Base-by-base conservation (phyloP, 306 rosid genomes). In the Glycine soja region DNA sequence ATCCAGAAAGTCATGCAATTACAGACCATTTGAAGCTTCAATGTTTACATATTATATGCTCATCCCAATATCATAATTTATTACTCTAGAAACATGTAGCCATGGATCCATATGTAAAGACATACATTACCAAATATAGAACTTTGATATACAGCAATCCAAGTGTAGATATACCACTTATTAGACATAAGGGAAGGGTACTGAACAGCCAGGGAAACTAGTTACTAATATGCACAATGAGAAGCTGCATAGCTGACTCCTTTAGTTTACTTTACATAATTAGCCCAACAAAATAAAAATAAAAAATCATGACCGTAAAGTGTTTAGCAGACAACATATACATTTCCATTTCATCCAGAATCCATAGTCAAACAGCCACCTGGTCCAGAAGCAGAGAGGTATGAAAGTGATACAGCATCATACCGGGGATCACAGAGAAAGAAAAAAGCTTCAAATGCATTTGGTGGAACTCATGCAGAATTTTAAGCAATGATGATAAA, bases 301-400 rank as follows among this genome's bases (percentile, higher is more conserved):
- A 4, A 36, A 36, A 3, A 16, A 5, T 42, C 13, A 40, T 4
- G 8, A 16, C 36, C 16, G 9, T 45, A 9, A 4, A 15, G 73
- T 38, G 9, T 19, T 64, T 36, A 45, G 38, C 43, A 38, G 43
- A 38, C 43, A 70, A 67, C 36, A 24, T 24, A 16, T 30, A 24
- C 8, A 70, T 30, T 59, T 42, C 9, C 45, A 70, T 19, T 62
- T 52, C 30, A 76, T 36, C 54, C 81, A 71, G 11, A 52, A 42
- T 62, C 10, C 59, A 9, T 50, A 69, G 56, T 34, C 62, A 59
- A 74, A 82, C 58, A 63, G 63, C 63, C 78, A 53, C 63, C 52
- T 51, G 46, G 67, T 16, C 53, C 24, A 64, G 13, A 64, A 3
- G 24, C 19, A 64, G 5, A 7, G 69, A 63, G 48, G 47, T 24